phyloP scores from a whole-genome alignment of 1,139 yeast species.

The Suhomyces bolitotheri region DNA sequence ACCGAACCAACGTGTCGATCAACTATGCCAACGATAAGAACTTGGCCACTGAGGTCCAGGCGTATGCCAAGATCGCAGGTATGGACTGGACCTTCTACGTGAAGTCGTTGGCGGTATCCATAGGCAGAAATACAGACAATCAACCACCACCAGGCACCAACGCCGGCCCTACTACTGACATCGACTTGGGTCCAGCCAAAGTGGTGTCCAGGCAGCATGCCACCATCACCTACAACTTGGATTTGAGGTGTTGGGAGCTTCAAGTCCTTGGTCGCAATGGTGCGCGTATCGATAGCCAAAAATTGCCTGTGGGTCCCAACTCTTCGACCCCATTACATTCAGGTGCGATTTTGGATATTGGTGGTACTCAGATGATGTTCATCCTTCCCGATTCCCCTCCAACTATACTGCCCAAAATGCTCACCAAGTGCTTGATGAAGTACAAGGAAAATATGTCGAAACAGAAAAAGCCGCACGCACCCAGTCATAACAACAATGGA shows the following conservation, averaged over 20 bases:
- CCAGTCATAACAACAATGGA: slow-evolving; percentile 1
- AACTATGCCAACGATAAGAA: slow-evolving; percentile 66
- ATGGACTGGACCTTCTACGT: slow-evolving; percentile 92
- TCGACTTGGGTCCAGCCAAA: slow-evolving; percentile 95
- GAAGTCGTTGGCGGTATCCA: slow-evolving; percentile 70
- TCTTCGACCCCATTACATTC: slow-evolving; percentile 61
- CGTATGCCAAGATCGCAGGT: slow-evolving; percentile 96
- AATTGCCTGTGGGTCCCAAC: slow-evolving; percentile 49
- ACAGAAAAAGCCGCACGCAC: slow-evolving; percentile 16
- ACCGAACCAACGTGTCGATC: slow-evolving; percentile 50
- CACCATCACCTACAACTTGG: slow-evolving; percentile 71
- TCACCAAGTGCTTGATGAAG: slow-evolving; percentile 40
- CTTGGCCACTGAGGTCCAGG: slow-evolving; percentile 84
- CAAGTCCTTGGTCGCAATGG: slow-evolving; percentile 87
- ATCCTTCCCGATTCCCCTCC: slow-evolving; percentile 93
- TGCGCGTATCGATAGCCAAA: slow-evolving; percentile 77
- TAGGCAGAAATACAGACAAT: slow-evolving; percentile 83
- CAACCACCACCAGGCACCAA: slow-evolving; percentile 16
- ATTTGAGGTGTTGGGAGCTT: slow-evolving; percentile 81
- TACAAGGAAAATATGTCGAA: slow-evolving; percentile 27
- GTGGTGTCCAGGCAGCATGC: slow-evolving; percentile 94
- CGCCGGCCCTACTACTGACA: slow-evolving; percentile 51
- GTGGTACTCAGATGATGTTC: slow-evolving; percentile 99
- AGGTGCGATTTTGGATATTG: slow-evolving; percentile 89
- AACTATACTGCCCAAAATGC: slow-evolving; percentile 51